Evolutionary conservation across 1,139 yeast genomes (phyloP).

Genomic region (Geotrichum cucujoidarum): DNA sequence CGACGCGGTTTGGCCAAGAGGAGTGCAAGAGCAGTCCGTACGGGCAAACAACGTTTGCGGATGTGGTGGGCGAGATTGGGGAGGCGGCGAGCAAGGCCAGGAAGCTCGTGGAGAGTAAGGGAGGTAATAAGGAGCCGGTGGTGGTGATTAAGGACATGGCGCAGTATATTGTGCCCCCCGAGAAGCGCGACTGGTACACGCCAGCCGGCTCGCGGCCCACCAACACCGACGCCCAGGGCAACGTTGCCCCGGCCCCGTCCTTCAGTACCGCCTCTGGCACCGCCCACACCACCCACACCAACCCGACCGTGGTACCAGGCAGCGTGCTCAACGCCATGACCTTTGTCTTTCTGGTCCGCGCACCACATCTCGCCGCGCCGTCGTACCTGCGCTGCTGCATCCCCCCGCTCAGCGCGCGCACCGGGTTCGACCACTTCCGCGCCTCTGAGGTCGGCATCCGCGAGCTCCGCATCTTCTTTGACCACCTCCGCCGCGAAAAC

Average conservation of each 20-base stretch:
- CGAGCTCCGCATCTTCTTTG: constrained; percentile 31
- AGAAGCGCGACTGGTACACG: constrained; percentile 13
- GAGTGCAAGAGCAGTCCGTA: constrained; percentile 21
- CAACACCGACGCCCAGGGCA: constrained; percentile 1
- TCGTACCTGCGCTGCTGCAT: constrained; percentile 32
- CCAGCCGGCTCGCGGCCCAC: background rate
- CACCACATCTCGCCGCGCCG: constrained; percentile 32
- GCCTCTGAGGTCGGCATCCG: constrained; percentile 31
- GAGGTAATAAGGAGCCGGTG: constrained; percentile 10
- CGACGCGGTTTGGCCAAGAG: constrained; percentile 25
- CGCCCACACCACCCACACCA: constrained; percentile 7
- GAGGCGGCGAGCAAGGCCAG: background rate
- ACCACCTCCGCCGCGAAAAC: constrained; percentile 20
- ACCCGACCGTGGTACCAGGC: constrained; percentile 28
- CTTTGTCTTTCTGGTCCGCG: constrained; percentile 29
- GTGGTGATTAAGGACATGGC: constrained; percentile 33
- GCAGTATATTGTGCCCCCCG: constrained; percentile 30
- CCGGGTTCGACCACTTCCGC: constrained; percentile 31
- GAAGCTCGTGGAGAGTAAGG: background rate
- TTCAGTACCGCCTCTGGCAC: constrained; percentile 13
- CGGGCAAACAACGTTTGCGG: constrained; percentile 22
- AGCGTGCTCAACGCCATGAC: constrained; percentile 22
- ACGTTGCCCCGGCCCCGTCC: constrained; percentile 22
- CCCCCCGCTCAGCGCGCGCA: constrained; percentile 28
- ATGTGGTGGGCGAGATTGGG: constrained; percentile 22